phyloP scores from a whole-genome alignment of 164 flowering plant species.

The Aristolochia contorta region DNA sequence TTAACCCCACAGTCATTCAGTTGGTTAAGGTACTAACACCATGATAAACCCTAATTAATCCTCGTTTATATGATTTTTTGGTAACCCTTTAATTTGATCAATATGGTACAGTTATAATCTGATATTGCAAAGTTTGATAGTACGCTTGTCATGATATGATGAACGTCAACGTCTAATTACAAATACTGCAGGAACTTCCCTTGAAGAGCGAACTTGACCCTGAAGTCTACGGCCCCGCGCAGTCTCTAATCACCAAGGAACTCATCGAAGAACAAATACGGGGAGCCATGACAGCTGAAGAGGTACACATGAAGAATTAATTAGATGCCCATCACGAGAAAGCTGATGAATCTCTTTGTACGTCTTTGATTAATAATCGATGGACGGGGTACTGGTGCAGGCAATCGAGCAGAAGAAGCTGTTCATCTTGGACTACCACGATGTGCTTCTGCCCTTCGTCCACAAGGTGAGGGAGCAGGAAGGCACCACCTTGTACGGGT shows the following conservation, averaged over 20 bases:
- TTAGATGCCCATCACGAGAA: too few relatives aligned
- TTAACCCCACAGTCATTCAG: constrained; percentile 35
- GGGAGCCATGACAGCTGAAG: constrained; percentile 23
- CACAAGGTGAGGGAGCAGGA: constrained; percentile 21
- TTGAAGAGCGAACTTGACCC: constrained; percentile 29
- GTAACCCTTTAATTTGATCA: too few relatives aligned
- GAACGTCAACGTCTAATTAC: neutral
- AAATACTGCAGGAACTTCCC: constrained; percentile 33
- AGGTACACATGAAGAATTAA: too few relatives aligned
- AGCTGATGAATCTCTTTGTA: too few relatives aligned
- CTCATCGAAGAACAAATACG: constrained; percentile 19
- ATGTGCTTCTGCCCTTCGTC: constrained; percentile 22
- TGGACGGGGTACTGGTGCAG: constrained; percentile 8
- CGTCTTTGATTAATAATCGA: too few relatives aligned
- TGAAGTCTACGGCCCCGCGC: constrained; percentile 27
- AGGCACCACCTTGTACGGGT: constrained; percentile 23
- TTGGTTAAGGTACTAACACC: constrained; percentile 43
- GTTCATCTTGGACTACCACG: constrained; percentile 25
- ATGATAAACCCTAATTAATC: too few relatives aligned
- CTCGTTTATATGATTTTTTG: too few relatives aligned
- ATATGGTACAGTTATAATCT: too few relatives aligned
- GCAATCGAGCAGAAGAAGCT: constrained; percentile 23
- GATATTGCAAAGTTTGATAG: too few relatives aligned
- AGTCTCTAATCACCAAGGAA: constrained; percentile 26
- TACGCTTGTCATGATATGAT: too few relatives aligned